phyloP scores from a whole-genome alignment of 2,329 filamentous ascomycete species.

The Aspergillus tubingensis region DNA sequence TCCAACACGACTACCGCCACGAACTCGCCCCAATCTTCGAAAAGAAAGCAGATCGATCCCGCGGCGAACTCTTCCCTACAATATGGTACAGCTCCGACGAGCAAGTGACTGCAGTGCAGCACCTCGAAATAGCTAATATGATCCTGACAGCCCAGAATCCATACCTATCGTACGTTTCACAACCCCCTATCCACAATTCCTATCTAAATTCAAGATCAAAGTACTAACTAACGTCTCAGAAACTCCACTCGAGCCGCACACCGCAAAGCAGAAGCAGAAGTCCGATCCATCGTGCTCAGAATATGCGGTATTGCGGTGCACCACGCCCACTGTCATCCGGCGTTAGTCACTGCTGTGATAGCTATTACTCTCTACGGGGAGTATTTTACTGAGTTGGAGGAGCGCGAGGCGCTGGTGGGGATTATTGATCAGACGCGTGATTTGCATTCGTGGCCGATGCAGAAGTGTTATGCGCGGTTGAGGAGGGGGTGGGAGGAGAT shows the following conservation, averaged over 20 bases:
- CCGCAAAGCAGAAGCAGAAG: conserved; percentile 21
- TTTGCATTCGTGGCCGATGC: conserved; percentile 46
- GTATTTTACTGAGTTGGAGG: conserved; percentile 22
- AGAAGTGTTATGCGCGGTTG: conserved; percentile 39
- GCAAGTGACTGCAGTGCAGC: conserved; percentile 26
- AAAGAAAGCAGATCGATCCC: conserved; percentile 16
- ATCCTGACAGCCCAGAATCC: conserved; percentile 25
- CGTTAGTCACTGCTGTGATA: conserved; percentile 26
- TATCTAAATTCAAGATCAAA: too few relatives aligned
- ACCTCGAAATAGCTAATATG: conserved; percentile 25
- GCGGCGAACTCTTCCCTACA: conserved; percentile 25
- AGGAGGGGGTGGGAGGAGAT: conserved; percentile 44
- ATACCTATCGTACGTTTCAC: conserved; percentile 13
- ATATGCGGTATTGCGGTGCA: conserved; percentile 24
- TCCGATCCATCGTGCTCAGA: conserved; percentile 22
- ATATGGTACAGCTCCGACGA: conserved; percentile 25
- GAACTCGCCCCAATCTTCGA: conserved; percentile 18
- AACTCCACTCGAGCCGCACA: conserved; percentile 16
- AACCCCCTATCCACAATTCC: too few relatives aligned
- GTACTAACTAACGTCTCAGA: not conserved
- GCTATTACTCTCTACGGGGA: conserved; percentile 22
- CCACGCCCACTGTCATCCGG: conserved; percentile 18
- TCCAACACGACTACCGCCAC: not conserved
- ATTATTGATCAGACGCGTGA: conserved; percentile 22
- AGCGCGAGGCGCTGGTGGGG: conserved; percentile 19